A percentile compares a stretch with the other conserved stretches of the same genome.
phyloP scores from a whole-genome alignment of 345 rosid species.

The Rubroshorea leprosula region DNA sequence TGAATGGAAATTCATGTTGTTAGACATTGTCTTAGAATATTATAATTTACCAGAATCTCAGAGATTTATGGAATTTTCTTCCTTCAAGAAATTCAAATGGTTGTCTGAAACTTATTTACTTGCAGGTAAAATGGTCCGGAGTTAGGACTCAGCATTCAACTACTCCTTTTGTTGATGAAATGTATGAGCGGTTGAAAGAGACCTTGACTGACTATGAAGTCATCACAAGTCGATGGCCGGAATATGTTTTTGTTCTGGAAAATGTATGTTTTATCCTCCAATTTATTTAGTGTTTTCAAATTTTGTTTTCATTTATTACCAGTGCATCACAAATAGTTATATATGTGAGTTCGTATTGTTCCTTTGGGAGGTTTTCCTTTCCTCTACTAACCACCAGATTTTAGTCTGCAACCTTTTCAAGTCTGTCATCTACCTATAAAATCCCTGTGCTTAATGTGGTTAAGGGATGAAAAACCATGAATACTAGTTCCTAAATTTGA shows the following conservation, averaged over 20 bases:
- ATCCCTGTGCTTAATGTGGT: no score
- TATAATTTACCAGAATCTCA: background rate
- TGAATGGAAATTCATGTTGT: background rate
- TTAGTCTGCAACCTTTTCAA: background rate
- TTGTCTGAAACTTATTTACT: slow-evolving; percentile 19
- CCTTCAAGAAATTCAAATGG: background rate
- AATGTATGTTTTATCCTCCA: slow-evolving; percentile 49
- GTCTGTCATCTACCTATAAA: no score
- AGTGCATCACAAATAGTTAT: background rate
- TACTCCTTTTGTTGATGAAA: slow-evolving; percentile 91
- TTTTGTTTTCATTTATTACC: background rate
- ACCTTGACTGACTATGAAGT: slow-evolving; percentile 77
- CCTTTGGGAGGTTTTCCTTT: no score
- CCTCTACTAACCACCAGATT: background rate
- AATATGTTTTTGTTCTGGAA: slow-evolving; percentile 82
- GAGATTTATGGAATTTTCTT: background rate
- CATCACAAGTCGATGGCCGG: slow-evolving; percentile 95
- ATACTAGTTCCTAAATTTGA: no score
- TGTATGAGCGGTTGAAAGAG: slow-evolving; percentile 79
- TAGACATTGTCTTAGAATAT: background rate
- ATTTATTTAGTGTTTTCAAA: background rate
- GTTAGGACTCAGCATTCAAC: slow-evolving; percentile 91
- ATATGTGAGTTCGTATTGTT: no score
- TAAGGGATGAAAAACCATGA: no score
- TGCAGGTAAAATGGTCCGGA: slow-evolving; percentile 96